Evolutionary conservation across 2,329 filamentous ascomycete species (phyloP).

Genomic region (Zasmidium citrigriseum): DNA sequence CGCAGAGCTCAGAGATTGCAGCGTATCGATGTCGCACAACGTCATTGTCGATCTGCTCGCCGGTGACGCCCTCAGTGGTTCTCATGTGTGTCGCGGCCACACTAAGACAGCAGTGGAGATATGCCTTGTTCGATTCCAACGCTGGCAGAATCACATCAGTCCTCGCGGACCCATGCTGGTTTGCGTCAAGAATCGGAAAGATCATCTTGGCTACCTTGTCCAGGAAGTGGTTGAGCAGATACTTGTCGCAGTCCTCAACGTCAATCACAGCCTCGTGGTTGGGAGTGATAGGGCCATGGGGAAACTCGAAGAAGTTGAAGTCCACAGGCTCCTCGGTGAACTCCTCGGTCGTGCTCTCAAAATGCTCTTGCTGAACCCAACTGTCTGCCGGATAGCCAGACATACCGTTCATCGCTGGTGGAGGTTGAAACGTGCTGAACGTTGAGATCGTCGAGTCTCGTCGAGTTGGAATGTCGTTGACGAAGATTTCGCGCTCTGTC

Average conservation of each 20-base stretch:
- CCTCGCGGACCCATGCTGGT: constrained; percentile 79
- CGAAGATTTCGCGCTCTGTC: constrained; percentile 90
- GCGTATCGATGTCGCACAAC: constrained; percentile 90
- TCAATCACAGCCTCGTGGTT: constrained; percentile 73
- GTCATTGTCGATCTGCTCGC: constrained; percentile 79
- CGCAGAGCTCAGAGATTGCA: constrained; percentile 82
- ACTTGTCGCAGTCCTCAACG: constrained; percentile 84
- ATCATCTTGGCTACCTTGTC: constrained; percentile 82
- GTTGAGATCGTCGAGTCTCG: constrained; percentile 87
- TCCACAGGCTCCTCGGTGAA: constrained; percentile 59
- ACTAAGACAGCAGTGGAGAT: constrained; percentile 93
- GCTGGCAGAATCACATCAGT: constrained; percentile 84
- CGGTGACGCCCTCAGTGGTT: constrained; percentile 65
- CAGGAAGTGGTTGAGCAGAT: constrained; percentile 86
- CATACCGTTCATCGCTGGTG: constrained; percentile 70
- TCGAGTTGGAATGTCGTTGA: constrained; percentile 84
- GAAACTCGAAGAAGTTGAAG: constrained; percentile 81
- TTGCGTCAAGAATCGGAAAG: constrained; percentile 89
- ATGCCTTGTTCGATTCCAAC: constrained; percentile 86
- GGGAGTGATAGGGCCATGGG: constrained; percentile 65
- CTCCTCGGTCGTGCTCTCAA: constrained; percentile 68
- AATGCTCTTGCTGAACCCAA: constrained; percentile 73
- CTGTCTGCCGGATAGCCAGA: constrained; percentile 62
- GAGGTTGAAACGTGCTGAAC: constrained; percentile 86
- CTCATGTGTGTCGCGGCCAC: constrained; percentile 92